These are phyloP conservation scores for Castanospermum australe DNA, from an alignment of 306 rosid species.

Conservation along the genomic window DNA sequence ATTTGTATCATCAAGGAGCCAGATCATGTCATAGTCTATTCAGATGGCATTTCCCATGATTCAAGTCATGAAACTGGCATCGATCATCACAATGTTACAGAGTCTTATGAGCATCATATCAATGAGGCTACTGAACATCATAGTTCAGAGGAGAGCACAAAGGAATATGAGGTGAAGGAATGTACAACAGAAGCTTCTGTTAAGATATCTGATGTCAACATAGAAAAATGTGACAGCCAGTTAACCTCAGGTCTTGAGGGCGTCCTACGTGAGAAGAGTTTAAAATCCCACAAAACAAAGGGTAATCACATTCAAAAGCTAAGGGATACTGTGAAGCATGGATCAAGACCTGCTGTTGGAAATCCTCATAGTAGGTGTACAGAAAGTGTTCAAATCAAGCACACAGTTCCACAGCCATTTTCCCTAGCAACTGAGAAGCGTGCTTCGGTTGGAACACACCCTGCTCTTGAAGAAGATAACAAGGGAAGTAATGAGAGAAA, in stretches of 20 bases:
- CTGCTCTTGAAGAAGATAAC: slow-evolving; percentile 41
- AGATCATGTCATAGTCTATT: slow-evolving; percentile 62
- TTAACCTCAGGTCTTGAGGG: slow-evolving; percentile 41
- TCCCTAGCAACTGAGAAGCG: slow-evolving; percentile 96
- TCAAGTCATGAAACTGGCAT: slow-evolving; percentile 49
- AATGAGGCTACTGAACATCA: slow-evolving; percentile 58
- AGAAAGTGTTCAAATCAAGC: slow-evolving; percentile 56
- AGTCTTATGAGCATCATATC: slow-evolving; percentile 60
- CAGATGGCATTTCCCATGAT: slow-evolving; percentile 55
- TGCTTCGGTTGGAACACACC: slow-evolving; percentile 57
- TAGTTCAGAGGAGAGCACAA: slow-evolving; percentile 73
- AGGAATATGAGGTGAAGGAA: slow-evolving; percentile 95
- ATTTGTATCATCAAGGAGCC: slow-evolving; percentile 90
- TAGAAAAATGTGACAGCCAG: slow-evolving; percentile 43
- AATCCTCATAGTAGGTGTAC: slow-evolving; percentile 48
- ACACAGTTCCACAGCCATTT: slow-evolving; percentile 90
- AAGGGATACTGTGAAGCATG: slow-evolving; percentile 45
- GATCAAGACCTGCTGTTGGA: slow-evolving; percentile 52
- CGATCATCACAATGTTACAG: slow-evolving; percentile 47
- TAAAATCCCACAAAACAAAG: slow-evolving; percentile 45
- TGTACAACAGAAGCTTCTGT: slow-evolving; percentile 82
- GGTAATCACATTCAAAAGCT: slow-evolving; percentile 49
- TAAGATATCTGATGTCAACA: slow-evolving; percentile 34
- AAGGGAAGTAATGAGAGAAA: slow-evolving; percentile 39
- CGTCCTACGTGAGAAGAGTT: slow-evolving; percentile 38